Conservation (phyloP, 2,329 filamentous ascomycete genomes). For the Basipetospora chlamydospora region DNA sequence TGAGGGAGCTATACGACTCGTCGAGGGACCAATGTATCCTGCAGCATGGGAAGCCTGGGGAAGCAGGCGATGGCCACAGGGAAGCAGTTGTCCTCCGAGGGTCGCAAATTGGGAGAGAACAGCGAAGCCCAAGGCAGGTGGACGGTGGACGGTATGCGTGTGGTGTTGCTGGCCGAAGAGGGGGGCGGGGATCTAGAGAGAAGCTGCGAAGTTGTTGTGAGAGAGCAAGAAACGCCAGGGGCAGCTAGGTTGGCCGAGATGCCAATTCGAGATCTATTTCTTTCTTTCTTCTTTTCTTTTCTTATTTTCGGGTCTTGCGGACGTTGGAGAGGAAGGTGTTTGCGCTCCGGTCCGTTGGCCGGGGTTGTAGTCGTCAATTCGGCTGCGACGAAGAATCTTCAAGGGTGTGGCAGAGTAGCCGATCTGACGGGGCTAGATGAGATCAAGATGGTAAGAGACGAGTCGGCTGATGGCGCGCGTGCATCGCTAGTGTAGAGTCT, state of each 20-base stretch:
- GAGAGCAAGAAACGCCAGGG: neutral
- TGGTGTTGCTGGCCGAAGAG: neutral
- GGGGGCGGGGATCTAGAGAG: neutral
- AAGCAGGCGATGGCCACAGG: conserved; percentile 1
- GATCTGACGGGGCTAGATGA: too few species aligned
- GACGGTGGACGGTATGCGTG: neutral
- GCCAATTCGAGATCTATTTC: too few species aligned
- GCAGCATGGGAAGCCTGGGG: conserved; percentile 2
- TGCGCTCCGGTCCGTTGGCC: too few species aligned
- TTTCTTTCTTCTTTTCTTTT: too few species aligned
- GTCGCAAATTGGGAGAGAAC: conserved; percentile 4
- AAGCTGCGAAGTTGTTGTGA: neutral
- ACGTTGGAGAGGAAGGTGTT: too few species aligned
- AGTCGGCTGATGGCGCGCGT: too few species aligned
- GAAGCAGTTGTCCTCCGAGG: neutral
- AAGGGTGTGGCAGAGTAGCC: too few species aligned
- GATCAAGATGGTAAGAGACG: too few species aligned
- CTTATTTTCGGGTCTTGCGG: too few species aligned
- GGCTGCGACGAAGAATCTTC: too few species aligned
- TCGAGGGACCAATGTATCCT: conserved; percentile 5
- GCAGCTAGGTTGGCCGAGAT: neutral
- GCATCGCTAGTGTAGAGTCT: too few species aligned
- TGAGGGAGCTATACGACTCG: conserved; percentile 1
- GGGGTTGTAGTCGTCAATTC: too few species aligned
- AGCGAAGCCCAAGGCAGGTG: conserved; percentile 2